Base-by-base conservation (phyloP, 202 grass and related monocot genomes). In the Setaria viridis region DNA sequence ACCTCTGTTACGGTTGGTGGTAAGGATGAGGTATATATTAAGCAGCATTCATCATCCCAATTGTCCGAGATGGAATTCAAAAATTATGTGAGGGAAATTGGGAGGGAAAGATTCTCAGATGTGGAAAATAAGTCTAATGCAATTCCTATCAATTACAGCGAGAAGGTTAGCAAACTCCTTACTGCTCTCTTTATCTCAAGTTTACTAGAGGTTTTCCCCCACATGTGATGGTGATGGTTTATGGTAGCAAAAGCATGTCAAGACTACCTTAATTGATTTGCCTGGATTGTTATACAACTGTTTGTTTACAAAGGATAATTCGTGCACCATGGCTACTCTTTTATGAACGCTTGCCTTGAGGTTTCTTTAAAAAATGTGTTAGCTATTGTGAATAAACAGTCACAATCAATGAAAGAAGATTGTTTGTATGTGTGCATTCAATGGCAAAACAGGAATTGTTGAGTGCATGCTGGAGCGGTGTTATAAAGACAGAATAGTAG, bases 1-100 rank as follows among this genome's bases (percentile, higher is more conserved):
- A 93, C 80, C 37, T 99, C 97, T 50, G 90, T 99, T 74, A 97
- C 87, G 54, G 90, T 97, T 91, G 97, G 97, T 67, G 97, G 97
- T 56, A 99, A 99, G 87, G 97, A 99, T 94, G 97, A 97, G 70
- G 93, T 99, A 71, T 99, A 97, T 76, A 92, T 99, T 86, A 99
- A 97, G 84, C 97, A 94, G 59, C 97, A 99, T 90, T 90, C 86
- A 54, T 99, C 92, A 10, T 99, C 97, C 83, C 97, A 99, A 45
- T 84, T 99, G 74, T 99, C 94, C 81, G 82, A 87, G 80, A 65
- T 83, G 47, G 97, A 99, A 74, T 94, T 99, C 72, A 91, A 88
- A 90, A 99, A 97, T 67, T 99, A 99, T 72, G 93, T 94, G 35
- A 90, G 70, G 63, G 97, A 99, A 73, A 91, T 99, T 90, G 88